Evolutionary conservation across 208 protist genomes (phyloP), one percentile per base, ranked within the genome.

Genomic region (Porcisia hertigi): DNA sequence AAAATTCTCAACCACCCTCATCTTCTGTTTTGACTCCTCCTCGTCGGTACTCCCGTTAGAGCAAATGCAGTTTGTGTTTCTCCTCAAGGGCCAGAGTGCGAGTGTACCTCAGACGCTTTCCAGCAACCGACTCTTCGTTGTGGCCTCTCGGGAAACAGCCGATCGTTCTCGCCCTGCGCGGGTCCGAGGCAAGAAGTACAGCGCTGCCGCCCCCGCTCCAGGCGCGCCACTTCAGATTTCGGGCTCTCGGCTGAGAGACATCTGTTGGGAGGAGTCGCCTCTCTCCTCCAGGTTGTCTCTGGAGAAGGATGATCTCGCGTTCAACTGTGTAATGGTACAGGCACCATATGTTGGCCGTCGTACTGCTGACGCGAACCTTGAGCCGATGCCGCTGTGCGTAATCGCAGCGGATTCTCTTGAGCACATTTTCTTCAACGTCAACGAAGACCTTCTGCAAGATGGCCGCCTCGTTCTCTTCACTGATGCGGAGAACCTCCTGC

Each of bases 381-480:
- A 83, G 65, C 67, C 89, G 45, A 72, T 92, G 52, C 75, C 91
- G 25, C 78, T 81, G 77, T 71, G 77, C 41, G 64, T 81, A 11
- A 76, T 81, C 47, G 77, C 83, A 9, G 85, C 73, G 11, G 76
- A 85, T 52, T 55, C 87, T 9, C 64, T 77, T 16, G 77, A 84
- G 41, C 82, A 93, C 73, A 25, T 87, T 14, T 73, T 55, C 65
- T 93, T 95, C 76, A 84, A 84, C 64, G 59, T 95, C 1, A 64
- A 82, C 62, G 81, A 88, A n/a, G 88, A 92, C 54, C 65, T 95
- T 34, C 36, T 91, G 23, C 73, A 78, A 45, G 60, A 76, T 0
- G 84, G 81, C 18, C 71, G 75, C 0, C 66, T 95, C 1, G 59
- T 90, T n/a, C 81, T 95, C 25, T 90, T 92, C 43, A 89, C 85